Percentiles rank a stretch among this genome's conserved stretches.
Conservation (phyloP, 2,329 filamentous ascomycete species). For the Albophoma yamanashiensis region DNA sequence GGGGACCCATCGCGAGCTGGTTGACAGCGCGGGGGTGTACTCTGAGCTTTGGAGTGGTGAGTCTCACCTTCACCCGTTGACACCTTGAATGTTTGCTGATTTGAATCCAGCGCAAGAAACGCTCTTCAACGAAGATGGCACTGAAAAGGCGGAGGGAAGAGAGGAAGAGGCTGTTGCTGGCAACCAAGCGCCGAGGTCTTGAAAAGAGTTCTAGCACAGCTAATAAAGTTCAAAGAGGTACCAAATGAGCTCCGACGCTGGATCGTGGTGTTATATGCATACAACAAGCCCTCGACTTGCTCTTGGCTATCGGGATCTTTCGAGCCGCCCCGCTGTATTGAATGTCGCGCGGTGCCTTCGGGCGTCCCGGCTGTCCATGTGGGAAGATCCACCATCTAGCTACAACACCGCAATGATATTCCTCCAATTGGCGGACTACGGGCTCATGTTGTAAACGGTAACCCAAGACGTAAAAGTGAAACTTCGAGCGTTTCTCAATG, state of each 20-base stretch:
- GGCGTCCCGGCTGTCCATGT: too few species aligned
- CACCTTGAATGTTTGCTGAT: not conserved
- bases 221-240: not conserved
- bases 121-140: constrained; percentile 38
- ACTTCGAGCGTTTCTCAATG: too few species aligned
- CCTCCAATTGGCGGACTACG: too few species aligned
- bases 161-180: constrained; percentile 7
- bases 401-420: too few species aligned
- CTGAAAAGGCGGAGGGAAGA: constrained; percentile 24
- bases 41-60: constrained; percentile 82
- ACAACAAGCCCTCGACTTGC: too few species aligned
- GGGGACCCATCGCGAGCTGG: constrained; percentile 76
- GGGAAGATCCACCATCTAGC: too few species aligned
- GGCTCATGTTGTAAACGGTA: too few species aligned
- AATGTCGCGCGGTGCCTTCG: too few species aligned
- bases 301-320: too few species aligned
- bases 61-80: constrained; percentile 18
- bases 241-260: not conserved
- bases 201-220: not conserved
- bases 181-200: not conserved
- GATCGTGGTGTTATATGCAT: too few species aligned
- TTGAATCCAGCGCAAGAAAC: constrained; percentile 47
- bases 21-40: constrained; percentile 72
- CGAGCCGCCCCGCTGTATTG: too few species aligned
- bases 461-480: too few species aligned